Conservation (phyloP, 2,329 filamentous ascomycete species). For the Cladophialophora exuberans region DNA sequence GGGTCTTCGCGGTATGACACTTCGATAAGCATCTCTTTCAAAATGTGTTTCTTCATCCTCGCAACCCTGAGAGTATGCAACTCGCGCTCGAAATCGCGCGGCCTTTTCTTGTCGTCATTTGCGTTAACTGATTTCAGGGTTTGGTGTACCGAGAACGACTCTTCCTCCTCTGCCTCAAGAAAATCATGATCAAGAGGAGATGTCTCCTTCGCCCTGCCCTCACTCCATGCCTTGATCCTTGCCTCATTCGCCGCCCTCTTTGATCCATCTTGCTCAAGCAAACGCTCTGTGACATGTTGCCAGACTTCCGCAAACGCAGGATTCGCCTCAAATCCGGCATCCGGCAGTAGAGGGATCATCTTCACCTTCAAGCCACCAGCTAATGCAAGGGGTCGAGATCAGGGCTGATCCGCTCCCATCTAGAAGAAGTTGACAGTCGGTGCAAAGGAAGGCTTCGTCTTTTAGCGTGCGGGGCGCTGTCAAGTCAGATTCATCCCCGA, state of each 20-base stretch:
- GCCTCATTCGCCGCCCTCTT: conserved; percentile 38
- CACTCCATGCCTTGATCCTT: conserved; percentile 22
- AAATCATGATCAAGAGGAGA: conserved; percentile 4
- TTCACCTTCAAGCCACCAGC: not conserved
- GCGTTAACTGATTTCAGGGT: no score
- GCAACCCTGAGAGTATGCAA: conserved; percentile 9
- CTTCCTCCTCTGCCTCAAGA: not conserved
- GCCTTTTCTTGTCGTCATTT: not conserved
- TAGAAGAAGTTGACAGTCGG: no score
- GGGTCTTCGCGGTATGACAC: not conserved
- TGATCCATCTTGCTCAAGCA: conserved; percentile 47
- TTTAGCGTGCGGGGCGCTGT: no score
- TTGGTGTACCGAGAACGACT: not conserved
- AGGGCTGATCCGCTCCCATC: no score
- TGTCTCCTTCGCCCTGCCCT: conserved; percentile 10
- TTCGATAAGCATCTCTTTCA: conserved; percentile 27
- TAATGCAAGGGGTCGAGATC: not conserved
- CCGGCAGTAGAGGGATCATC: conserved; percentile 49
- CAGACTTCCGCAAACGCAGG: conserved; percentile 48
- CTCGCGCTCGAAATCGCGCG: conserved; percentile 3
- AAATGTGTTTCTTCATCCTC: conserved; percentile 39
- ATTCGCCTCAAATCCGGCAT: conserved; percentile 43
- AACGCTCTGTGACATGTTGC: conserved; percentile 41
- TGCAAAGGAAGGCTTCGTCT: no score
- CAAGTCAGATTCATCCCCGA: no score